Evolutionary conservation across 2,329 filamentous ascomycete genomes (phyloP).

Genomic region (Diplodia mutila): DNA sequence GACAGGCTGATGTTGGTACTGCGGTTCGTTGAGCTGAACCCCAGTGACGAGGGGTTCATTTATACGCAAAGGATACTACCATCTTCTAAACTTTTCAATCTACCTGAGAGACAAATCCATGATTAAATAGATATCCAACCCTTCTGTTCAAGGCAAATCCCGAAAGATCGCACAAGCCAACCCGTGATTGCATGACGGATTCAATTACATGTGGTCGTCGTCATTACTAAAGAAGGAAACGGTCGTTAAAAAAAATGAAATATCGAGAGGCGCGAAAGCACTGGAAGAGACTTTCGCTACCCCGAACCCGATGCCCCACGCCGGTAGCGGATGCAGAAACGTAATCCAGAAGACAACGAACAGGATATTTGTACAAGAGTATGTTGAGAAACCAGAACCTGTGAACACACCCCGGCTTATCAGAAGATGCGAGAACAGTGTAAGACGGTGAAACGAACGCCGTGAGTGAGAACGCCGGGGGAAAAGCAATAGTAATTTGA

Average conservation of each 20-base stretch:
- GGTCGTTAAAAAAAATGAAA: conserved; percentile 1
- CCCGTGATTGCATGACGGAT: conserved; percentile 8
- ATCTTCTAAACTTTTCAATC: not conserved
- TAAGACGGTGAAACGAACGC: not conserved
- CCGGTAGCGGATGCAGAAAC: conserved; percentile 7
- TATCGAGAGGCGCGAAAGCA: not conserved
- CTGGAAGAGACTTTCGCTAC: not conserved
- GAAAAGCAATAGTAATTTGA: not conserved
- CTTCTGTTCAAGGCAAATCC: not conserved
- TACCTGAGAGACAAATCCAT: not conserved
- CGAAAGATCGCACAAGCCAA: not conserved
- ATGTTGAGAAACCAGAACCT: not conserved
- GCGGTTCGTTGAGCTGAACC: too few species aligned
- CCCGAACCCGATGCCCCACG: not conserved
- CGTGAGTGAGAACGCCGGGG: not conserved
- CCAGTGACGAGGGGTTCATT: too few species aligned
- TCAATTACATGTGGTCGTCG: conserved; percentile 14
- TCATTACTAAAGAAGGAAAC: not conserved
- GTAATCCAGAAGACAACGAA: not conserved
- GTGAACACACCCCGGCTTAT: conserved; percentile 9
- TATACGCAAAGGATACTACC: not conserved
- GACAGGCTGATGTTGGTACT: too few species aligned
- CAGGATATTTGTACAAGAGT: conserved; percentile 17
- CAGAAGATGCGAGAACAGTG: not conserved
- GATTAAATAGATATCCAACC: not conserved